phyloP scores from a whole-genome alignment of 225 moss, liverwort and hornwort genomes.

The Thuidium tamariscinum region DNA sequence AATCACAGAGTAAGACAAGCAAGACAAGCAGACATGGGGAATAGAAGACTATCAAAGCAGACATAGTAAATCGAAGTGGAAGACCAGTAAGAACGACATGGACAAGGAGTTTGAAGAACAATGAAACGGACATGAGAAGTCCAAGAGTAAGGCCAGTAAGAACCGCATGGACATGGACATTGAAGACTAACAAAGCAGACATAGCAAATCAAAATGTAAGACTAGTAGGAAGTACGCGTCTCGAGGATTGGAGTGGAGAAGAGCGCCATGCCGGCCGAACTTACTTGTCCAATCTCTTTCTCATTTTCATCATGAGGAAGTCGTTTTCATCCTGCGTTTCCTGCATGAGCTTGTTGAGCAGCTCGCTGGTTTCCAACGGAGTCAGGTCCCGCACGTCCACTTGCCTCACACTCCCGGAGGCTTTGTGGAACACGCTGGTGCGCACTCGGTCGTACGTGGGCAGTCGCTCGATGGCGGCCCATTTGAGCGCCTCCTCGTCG shows the following conservation, averaged over 20 bases:
- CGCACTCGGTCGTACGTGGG: constrained; percentile 46
- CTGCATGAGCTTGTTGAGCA: constrained; percentile 28
- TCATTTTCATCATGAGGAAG: constrained; percentile 15
- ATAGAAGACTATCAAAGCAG: too few relatives aligned
- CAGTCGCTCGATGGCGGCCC: constrained; percentile 47
- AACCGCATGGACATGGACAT: too few relatives aligned
- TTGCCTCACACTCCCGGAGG: constrained; percentile 22
- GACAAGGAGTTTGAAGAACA: not conserved
- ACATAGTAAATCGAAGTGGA: not conserved
- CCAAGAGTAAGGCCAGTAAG: not conserved
- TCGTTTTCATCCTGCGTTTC: constrained; percentile 28
- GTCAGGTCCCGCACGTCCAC: constrained; percentile 37
- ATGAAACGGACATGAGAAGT: not conserved
- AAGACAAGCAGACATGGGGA: too few relatives aligned
- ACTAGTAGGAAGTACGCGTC: too few relatives aligned
- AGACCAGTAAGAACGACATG: not conserved
- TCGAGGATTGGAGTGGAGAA: not conserved
- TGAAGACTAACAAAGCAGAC: too few relatives aligned
- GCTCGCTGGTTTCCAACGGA: constrained; percentile 20
- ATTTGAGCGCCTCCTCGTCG: constrained; percentile 47
- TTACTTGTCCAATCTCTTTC: constrained; percentile 38
- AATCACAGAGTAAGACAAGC: not conserved
- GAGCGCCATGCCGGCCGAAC: not conserved
- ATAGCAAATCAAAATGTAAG: too few relatives aligned
- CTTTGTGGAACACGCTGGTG: constrained; percentile 25